Conservation (phyloP, 225 moss, liverwort and hornwort genomes). For the Marchantia polymorpha region DNA sequence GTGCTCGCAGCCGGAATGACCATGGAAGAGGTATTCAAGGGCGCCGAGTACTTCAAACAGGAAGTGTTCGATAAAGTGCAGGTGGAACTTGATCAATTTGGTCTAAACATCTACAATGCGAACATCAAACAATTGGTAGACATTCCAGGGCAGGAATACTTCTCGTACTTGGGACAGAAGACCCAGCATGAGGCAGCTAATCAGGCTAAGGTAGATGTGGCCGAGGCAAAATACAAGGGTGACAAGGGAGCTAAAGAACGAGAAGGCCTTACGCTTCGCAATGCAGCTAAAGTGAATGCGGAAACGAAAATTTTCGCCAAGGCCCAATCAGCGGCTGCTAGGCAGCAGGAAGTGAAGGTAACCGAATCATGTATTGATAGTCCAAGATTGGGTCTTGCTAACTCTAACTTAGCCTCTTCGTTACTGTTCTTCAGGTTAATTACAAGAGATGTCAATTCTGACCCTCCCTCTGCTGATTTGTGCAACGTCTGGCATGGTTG, state of each 20-base stretch:
- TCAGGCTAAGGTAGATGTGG: constrained; percentile 55
- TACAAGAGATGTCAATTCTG: background rate
- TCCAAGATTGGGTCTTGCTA: background rate
- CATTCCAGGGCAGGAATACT: constrained; percentile 48
- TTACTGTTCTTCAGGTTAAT: background rate
- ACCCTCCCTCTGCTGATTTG: background rate
- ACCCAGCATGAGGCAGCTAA: constrained; percentile 54
- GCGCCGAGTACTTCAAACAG: constrained; percentile 49
- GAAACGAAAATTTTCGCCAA: constrained; percentile 46
- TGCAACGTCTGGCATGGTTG: too few species aligned
- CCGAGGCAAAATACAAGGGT: constrained; percentile 53
- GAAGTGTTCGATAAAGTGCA: constrained; percentile 57
- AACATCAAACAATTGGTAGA: constrained; percentile 65
- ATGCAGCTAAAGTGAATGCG: constrained; percentile 51
- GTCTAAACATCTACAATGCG: constrained; percentile 60
- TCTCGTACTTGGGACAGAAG: constrained; percentile 56
- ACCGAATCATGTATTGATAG: background rate
- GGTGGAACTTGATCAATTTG: constrained; percentile 56
- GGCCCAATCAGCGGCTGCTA: constrained; percentile 25
- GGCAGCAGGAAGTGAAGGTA: constrained; percentile 50
- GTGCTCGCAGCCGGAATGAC: constrained; percentile 64
- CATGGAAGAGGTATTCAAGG: constrained; percentile 57
- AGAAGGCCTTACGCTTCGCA: constrained; percentile 47
- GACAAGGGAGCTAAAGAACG: constrained; percentile 49
- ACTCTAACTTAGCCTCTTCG: background rate